phyloP scores from a whole-genome alignment of 257 asterid species.

The Nicotiana undulata region DNA sequence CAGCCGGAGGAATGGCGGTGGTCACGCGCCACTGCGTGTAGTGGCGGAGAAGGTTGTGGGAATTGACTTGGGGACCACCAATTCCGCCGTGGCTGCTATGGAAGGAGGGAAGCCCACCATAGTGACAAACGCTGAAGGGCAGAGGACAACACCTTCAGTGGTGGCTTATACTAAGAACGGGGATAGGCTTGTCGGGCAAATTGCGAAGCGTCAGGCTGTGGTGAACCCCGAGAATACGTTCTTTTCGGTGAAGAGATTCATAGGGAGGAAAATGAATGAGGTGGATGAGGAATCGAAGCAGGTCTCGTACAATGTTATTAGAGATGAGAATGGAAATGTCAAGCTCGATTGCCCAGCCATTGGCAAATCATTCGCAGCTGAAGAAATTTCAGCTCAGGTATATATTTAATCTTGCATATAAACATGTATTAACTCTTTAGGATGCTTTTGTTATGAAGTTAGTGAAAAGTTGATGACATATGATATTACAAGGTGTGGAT shows the following conservation, averaged over 20 bases:
- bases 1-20: conserved; percentile 12
- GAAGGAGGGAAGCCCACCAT: conserved; percentile 94
- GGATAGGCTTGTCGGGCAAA: conserved; percentile 84
- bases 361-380: conserved; percentile 81
- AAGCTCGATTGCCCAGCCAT: conserved; percentile 92
- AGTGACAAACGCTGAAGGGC: conserved; percentile 83
- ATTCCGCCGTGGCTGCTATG: conserved; percentile 92
- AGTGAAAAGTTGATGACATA: neutral
- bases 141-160: conserved; percentile 85
- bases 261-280: conserved; percentile 87
- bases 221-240: conserved; percentile 85
- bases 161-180: conserved; percentile 80
- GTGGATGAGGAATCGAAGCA: conserved; percentile 91
- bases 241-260: conserved; percentile 83
- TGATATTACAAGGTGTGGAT: neutral
- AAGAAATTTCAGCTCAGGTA: conserved; percentile 94
- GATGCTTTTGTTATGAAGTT: neutral
- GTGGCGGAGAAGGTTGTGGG: conserved; percentile 92
- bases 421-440: neutral
- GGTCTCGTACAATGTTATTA: conserved; percentile 69
- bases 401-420: neutral
- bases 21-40: conserved; percentile 39
- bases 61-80: conserved; percentile 81
- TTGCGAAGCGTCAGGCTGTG: conserved; percentile 89
- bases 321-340: conserved; percentile 86